These are phyloP conservation scores for Tagetes patula DNA, from an alignment of 129 eudicot species.

Conservation along the genomic window DNA sequence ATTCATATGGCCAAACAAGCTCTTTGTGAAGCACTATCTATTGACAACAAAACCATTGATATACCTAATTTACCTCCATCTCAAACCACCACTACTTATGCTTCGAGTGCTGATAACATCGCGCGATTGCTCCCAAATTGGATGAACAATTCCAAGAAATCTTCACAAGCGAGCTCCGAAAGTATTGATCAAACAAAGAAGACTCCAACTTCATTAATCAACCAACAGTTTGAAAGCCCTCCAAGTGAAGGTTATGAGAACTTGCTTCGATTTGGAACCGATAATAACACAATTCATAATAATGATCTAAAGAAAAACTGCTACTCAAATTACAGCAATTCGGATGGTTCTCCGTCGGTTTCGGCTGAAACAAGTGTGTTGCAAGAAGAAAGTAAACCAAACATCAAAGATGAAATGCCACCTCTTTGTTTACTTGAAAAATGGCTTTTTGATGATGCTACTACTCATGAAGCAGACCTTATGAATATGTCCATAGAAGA, in stretches of 20 bases:
- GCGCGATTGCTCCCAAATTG: slow-evolving; percentile 57
- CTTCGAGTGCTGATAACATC: slow-evolving; percentile 56
- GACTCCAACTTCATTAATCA: slow-evolving; percentile 21
- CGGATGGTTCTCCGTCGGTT: slow-evolving; percentile 38
- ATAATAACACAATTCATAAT: slow-evolving; percentile 14
- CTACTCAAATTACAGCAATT: slow-evolving; percentile 33
- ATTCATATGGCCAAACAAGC: slow-evolving; percentile 75
- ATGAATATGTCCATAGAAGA: slow-evolving; percentile 58
- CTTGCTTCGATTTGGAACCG: slow-evolving; percentile 20
- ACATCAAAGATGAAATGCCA: slow-evolving; percentile 40
- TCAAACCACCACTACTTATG: slow-evolving; percentile 32
- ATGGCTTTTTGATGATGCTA: slow-evolving; percentile 86
- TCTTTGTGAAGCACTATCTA: slow-evolving; percentile 60
- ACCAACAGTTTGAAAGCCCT: slow-evolving; percentile 26
- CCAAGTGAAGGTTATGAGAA: slow-evolving; percentile 36
- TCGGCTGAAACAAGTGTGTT: slow-evolving; percentile 44
- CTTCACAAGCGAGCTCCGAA: slow-evolving; percentile 38
- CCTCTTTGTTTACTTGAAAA: slow-evolving; percentile 74
- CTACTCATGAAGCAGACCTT: slow-evolving; percentile 50
- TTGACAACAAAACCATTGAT: slow-evolving; percentile 42
- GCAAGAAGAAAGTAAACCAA: slow-evolving; percentile 47
- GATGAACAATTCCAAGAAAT: slow-evolving; percentile 49
- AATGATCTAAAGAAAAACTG: slow-evolving; percentile 12
- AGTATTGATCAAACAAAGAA: slow-evolving; percentile 28
- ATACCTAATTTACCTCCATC: slow-evolving; percentile 21